These are phyloP conservation scores for Suaeda aralocaspica DNA, from an alignment of 148 eudicot species.

Conservation along the genomic window DNA sequence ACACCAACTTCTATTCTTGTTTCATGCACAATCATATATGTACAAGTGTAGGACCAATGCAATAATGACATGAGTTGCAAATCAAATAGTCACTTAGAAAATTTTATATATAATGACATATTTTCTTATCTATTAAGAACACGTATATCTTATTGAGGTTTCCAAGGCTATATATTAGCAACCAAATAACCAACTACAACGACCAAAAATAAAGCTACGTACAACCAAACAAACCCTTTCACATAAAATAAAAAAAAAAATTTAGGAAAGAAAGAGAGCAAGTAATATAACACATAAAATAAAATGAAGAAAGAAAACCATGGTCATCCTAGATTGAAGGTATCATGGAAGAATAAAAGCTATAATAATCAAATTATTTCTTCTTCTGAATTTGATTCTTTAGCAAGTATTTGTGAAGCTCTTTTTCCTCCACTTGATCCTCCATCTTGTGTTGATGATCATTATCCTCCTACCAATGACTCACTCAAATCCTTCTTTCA, in stretches of 20 bases:
- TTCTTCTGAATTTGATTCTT: conserved; percentile 38
- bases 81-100: too few species aligned
- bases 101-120: too few species aligned
- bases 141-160: neutral
- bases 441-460: conserved; percentile 11
- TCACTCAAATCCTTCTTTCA: conserved; percentile 40
- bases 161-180: conserved; percentile 11
- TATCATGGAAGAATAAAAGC: conserved; percentile 43
- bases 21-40: too few species aligned
- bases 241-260: neutral
- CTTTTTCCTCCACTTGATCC: conserved; percentile 47
- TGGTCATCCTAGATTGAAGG: conserved; percentile 52
- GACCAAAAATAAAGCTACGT: neutral
- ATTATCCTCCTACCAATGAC: conserved; percentile 15
- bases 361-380: conserved; percentile 44
- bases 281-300: neutral
- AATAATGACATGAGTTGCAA: too few species aligned
- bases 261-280: neutral
- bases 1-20: too few species aligned
- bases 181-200: neutral
- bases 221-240: too few species aligned
- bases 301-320: conserved; percentile 24
- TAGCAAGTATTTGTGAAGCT: conserved; percentile 51
- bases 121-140: neutral
- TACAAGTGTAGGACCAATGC: too few species aligned